Conservation (phyloP, 306 rosid species). For the Vigna mungo region DNA sequence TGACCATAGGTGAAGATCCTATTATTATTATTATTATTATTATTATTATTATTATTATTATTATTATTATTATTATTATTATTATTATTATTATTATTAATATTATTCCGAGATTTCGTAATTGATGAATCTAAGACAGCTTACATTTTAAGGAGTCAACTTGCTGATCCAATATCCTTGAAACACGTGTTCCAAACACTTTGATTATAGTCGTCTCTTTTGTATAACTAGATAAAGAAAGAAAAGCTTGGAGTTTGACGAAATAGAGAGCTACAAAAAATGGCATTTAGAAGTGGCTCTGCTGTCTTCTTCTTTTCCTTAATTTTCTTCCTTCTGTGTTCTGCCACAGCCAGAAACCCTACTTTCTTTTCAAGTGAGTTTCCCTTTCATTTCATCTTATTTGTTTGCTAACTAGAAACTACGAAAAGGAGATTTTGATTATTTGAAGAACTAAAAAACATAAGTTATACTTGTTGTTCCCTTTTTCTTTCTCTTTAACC, state of each 20-base stretch:
- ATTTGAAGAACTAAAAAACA: neutral
- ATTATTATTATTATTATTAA: neutral
- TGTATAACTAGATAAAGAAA: constrained; percentile 10
- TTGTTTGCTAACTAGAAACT: neutral
- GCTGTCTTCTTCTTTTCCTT: constrained; percentile 36
- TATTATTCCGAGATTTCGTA: neutral
- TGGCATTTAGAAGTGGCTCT: constrained; percentile 41
- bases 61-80: neutral
- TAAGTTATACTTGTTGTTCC: neutral
- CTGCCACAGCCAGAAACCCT: constrained; percentile 51
- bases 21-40: neutral
- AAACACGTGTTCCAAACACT: neutral
- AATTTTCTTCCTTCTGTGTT: constrained; percentile 23
- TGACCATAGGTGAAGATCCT: neutral
- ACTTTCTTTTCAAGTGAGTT: constrained; percentile 47
- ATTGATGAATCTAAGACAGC: neutral
- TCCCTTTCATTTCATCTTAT: neutral
- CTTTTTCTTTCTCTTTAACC: neutral
- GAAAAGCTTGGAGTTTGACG: neutral
- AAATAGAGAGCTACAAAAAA: neutral
- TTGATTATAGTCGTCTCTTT: neutral
- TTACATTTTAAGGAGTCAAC: neutral
- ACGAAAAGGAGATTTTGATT: neutral
- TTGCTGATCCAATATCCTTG: neutral
- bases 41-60: neutral